Evolutionary conservation across 306 rosid genomes (phyloP).

Genomic region (Acacia confusa): DNA sequence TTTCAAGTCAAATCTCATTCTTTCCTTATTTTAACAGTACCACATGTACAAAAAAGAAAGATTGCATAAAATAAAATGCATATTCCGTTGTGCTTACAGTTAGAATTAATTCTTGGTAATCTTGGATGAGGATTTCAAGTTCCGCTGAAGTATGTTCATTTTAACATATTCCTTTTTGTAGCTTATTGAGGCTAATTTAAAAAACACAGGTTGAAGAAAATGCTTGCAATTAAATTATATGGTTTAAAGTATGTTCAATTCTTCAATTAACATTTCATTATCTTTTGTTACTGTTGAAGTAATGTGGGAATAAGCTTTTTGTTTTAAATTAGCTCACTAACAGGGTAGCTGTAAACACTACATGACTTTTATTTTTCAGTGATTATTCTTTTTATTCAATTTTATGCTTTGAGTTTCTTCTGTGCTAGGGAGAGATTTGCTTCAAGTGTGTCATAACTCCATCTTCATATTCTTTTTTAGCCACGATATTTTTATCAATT

Average conservation of each 20-base stretch:
- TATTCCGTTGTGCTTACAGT: neutral
- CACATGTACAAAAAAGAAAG: neutral
- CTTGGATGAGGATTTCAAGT: neutral
- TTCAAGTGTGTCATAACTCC: neutral
- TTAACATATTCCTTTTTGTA: neutral
- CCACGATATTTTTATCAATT: neutral
- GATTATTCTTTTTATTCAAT: neutral
- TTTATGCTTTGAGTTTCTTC: neutral
- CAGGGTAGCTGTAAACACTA: neutral
- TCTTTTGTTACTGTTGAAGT: neutral
- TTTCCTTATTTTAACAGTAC: too few species aligned
- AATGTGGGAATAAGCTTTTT: neutral
- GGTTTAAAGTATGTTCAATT: neutral
- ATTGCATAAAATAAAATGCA: neutral
- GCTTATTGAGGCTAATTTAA: neutral
- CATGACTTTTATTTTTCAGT: neutral
- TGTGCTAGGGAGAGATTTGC: neutral
- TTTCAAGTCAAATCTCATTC: neutral
- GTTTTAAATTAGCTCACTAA: neutral
- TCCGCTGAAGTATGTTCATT: neutral
- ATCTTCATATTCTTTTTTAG: neutral
- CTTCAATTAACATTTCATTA: too few species aligned
- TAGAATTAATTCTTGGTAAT: neutral
- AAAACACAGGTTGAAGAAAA: neutral
- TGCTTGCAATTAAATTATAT: neutral